These are phyloP conservation scores for Rhodotorula sp. DNA, from an alignment of 1,284 basidiomycete species.

Conservation along the genomic window DNA sequence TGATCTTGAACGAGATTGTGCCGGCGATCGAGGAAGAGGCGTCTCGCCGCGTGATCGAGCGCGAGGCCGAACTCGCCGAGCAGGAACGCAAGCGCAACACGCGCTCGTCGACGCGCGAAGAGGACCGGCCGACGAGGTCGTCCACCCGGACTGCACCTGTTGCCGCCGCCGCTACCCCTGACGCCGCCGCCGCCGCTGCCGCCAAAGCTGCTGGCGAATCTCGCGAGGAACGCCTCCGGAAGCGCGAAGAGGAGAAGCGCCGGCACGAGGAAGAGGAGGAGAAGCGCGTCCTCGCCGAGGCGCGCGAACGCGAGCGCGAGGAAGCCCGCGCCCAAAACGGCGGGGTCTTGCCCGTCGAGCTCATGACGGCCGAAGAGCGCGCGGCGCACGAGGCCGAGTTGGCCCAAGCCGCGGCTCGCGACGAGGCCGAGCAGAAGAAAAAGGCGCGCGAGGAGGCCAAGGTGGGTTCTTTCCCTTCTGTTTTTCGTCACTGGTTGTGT, in stretches of 20 bases:
- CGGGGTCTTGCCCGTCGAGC: constrained; percentile 22
- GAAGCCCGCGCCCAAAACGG: constrained; percentile 23
- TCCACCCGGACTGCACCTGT: constrained; percentile 48
- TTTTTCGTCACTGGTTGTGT: too few species aligned
- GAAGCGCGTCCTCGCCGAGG: constrained; percentile 41
- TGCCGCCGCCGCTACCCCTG: not conserved
- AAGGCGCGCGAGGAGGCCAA: constrained; percentile 60
- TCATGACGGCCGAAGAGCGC: constrained; percentile 37
- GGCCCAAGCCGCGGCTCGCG: constrained; percentile 42
- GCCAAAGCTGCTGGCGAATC: constrained; percentile 47
- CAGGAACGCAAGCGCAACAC: constrained; percentile 74
- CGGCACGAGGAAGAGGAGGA: constrained; percentile 49
- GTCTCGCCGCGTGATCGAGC: not conserved
- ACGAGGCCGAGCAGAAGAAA: constrained; percentile 29
- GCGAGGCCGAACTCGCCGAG: constrained; percentile 3
- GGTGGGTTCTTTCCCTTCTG: too few species aligned
- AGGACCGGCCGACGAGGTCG: constrained; percentile 45
- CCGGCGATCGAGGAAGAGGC: constrained; percentile 58
- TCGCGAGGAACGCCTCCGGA: constrained; percentile 51
- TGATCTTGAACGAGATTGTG: constrained; percentile 63
- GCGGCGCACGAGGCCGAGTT: constrained; percentile 20
- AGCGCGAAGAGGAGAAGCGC: constrained; percentile 49
- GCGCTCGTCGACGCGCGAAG: constrained; percentile 62
- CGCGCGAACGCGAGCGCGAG: constrained; percentile 25
- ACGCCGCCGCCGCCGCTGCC: not conserved